Base-by-base conservation (phyloP, 768 basidiomycete species). In the Sutorius australiensis region DNA sequence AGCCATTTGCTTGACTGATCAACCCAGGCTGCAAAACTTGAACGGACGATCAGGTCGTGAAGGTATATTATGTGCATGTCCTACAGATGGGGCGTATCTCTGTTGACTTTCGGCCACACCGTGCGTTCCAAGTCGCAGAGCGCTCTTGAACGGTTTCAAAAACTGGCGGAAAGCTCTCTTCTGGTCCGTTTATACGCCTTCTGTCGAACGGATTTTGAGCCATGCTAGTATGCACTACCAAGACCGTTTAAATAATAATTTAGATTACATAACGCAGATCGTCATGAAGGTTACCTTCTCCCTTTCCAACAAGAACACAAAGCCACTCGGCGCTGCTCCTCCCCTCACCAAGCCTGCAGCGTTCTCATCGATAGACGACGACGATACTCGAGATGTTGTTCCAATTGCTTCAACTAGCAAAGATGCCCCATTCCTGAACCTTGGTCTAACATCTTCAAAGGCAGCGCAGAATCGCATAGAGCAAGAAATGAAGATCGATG, bases 1-100 rank as follows among this genome's bases (percentile, higher is more conserved):
- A 97, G 2, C 97, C 97, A 65, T 93, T 95, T 1, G 97, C 95
- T 71, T 97, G 93, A 56, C 74, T 87, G 49, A 97, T 92, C 13
- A 98, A 74, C 9, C 94, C 93, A 28, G 92, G 84, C 66, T 94
- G 86, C 44, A 99, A 73, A 71, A 91, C 95, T 99, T 58, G 50
- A 43, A 39, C 51, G 53, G 50, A 46, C 57, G 37, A 40, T 50
- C 32, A 58, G 55, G 37, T 30, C 3, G 17, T n/a, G 44, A 46
- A 45, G 41, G 27, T 30, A 41, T 34, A 16, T 9, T 9, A 21
- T 47, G 32, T 27, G 13, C 32, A 34, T 8, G 42, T 72, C 83
- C 49, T 69, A 95, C 95, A 98, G 54, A 98, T 91, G 16, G 90
- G 89, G 60, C 94, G 78, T 51, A 95, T 84, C 54, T 92, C 88